Evolutionary conservation across 139 green algal genomes (phyloP).

Genomic region (Chlamydomonas urium): DNA sequence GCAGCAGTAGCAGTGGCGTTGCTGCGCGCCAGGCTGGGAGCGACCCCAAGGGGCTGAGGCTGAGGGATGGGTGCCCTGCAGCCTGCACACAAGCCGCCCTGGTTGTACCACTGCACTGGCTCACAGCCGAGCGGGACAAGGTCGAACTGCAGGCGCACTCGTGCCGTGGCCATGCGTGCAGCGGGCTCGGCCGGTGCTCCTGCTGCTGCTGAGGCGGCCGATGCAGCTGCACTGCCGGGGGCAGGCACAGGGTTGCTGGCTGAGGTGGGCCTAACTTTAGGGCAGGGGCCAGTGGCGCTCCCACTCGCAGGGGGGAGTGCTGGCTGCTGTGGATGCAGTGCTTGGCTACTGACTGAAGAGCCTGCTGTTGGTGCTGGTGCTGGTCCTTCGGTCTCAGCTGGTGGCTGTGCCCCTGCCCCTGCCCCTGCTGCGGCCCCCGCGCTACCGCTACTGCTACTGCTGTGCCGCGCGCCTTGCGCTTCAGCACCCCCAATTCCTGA

Average conservation of each 20-base stretch:
- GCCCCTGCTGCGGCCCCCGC: not conserved
- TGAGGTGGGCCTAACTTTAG: not conserved
- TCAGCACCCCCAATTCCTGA: too few species aligned
- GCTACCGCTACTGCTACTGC: not conserved
- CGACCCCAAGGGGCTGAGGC: too few species aligned
- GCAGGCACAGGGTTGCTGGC: not conserved
- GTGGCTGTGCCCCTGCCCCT: not conserved
- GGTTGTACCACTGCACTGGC: constrained; percentile 1
- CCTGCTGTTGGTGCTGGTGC: not conserved
- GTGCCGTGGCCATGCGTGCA: not conserved
- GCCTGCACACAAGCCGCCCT: constrained; percentile 9
- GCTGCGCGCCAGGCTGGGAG: too few species aligned
- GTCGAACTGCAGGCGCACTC: constrained; percentile 5
- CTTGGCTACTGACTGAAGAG: too few species aligned
- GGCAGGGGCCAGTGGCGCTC: not conserved
- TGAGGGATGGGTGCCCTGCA: not conserved
- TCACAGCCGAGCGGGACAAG: not conserved
- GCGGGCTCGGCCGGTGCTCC: not conserved
- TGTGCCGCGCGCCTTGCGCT: too few species aligned
- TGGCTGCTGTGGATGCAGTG: too few species aligned
- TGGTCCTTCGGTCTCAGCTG: not conserved
- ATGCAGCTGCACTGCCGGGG: not conserved
- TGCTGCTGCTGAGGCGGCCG: not conserved
- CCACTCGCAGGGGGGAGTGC: too few species aligned
- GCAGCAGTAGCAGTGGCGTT: not conserved